phyloP scores from a whole-genome alignment of 164 flowering plant species.

The Magnolia kwangsiensis region DNA sequence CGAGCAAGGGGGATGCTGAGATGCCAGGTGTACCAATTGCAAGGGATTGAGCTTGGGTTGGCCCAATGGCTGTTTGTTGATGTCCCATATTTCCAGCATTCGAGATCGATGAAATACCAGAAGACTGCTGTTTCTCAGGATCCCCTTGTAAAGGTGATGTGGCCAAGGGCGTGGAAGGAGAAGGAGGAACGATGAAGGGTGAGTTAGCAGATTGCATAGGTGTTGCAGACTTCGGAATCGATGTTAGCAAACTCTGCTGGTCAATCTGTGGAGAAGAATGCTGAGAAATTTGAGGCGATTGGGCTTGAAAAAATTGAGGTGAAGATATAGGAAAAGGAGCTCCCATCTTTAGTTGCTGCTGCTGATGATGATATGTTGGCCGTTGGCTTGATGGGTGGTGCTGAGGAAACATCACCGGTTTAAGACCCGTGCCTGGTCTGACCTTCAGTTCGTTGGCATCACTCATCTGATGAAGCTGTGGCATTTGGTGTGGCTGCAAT shows the following conservation, averaged over 20 bases:
- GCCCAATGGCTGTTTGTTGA: slow-evolving; percentile 39
- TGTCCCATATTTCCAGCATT: slow-evolving; percentile 60
- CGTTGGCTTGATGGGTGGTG: slow-evolving; percentile 53
- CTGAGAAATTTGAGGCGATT: slow-evolving; percentile 74
- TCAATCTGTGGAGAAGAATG: slow-evolving; percentile 82
- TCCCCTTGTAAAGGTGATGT: slow-evolving; percentile 85
- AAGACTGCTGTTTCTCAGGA: slow-evolving; percentile 49
- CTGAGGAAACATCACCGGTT: slow-evolving; percentile 57
- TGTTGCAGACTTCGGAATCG: slow-evolving; percentile 60
- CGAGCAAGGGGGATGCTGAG: slow-evolving; percentile 90
- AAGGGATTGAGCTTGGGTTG: slow-evolving; percentile 48
- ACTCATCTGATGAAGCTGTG: slow-evolving; percentile 61
- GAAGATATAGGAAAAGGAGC: slow-evolving; percentile 58
- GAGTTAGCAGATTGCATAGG: slow-evolving; percentile 75
- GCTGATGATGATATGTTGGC: slow-evolving; percentile 45
- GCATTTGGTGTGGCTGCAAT: slow-evolving; percentile 48
- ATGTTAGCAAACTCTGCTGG: slow-evolving; percentile 58
- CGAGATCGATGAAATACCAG: slow-evolving; percentile 52
- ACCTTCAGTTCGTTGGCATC: slow-evolving; percentile 49
- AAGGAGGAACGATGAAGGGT: slow-evolving; percentile 61
- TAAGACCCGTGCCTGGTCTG: slow-evolving; percentile 48
- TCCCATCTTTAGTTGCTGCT: slow-evolving; percentile 65
- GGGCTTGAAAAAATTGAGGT: slow-evolving; percentile 60
- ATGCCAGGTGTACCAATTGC: slow-evolving; percentile 93
- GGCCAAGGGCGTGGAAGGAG: slow-evolving; percentile 81